These are phyloP conservation scores for Botryotinia convoluta DNA, from an alignment of 2,329 filamentous ascomycete genomes.

Conservation along the genomic window DNA sequence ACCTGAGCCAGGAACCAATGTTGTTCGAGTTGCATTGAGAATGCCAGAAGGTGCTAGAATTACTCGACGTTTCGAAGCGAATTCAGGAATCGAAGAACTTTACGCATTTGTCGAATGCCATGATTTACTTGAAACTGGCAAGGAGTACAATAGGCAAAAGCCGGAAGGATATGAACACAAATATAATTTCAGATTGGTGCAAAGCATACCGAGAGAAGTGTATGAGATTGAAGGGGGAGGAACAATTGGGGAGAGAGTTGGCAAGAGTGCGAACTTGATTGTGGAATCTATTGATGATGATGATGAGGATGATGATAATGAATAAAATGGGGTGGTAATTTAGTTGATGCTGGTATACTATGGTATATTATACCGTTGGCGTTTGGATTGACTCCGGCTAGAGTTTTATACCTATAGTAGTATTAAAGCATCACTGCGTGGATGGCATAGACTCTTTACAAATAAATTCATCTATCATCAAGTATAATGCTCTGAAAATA, in stretches of 20 bases:
- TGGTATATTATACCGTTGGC: not conserved
- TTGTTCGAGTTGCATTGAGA: constrained; percentile 68
- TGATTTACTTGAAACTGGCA: constrained; percentile 54
- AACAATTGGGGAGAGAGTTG: constrained; percentile 70
- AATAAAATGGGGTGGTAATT: not conserved
- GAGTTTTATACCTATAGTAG: not conserved
- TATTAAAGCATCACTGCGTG: constrained; percentile 15
- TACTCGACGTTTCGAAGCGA: constrained; percentile 67
- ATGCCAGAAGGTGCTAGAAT: constrained; percentile 66
- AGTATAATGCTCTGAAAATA: not conserved
- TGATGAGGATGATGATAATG: constrained; percentile 33
- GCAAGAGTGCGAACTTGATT: constrained; percentile 81
- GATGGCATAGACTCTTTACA: constrained; percentile 11
- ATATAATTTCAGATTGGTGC: constrained; percentile 83
- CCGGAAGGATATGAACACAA: constrained; percentile 73
- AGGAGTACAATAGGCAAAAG: constrained; percentile 36
- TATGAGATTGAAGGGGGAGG: constrained; percentile 67
- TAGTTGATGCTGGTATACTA: not conserved
- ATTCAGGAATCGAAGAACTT: constrained; percentile 71
- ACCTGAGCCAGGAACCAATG: constrained; percentile 61
- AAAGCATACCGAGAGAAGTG: constrained; percentile 78
- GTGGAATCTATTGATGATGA: constrained; percentile 65
- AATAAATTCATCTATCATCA: not conserved
- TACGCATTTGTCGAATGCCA: constrained; percentile 97
- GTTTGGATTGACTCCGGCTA: not conserved